These are phyloP conservation scores for Paraurostyla sp. DNA, from an alignment of 73 alveolate species.

Conservation along the genomic window DNA sequence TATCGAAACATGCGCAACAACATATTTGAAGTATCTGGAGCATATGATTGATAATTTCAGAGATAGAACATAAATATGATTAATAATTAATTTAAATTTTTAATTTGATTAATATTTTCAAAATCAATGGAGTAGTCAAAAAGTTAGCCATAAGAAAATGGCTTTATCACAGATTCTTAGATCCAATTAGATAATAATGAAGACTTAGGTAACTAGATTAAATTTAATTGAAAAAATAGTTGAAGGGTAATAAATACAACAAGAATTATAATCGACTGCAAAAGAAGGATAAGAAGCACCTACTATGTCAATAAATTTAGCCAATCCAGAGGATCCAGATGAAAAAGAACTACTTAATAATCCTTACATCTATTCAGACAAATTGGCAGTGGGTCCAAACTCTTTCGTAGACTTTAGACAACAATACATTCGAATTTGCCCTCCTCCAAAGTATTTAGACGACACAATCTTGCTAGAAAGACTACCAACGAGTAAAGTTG, in stretches of 20 bases:
- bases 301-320: not conserved
- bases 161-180: too few relatives aligned
- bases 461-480: not conserved
- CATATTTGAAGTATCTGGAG: not conserved
- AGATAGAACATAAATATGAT: constrained; percentile 4
- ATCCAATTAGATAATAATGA: too few relatives aligned
- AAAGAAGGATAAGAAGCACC: not conserved
- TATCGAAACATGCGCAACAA: constrained; percentile 22
- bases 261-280: not conserved
- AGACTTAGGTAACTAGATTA: too few relatives aligned
- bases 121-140: not conserved
- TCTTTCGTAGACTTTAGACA: constrained; percentile 53
- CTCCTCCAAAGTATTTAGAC: constrained; percentile 66
- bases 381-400: not conserved
- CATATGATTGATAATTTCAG: not conserved
- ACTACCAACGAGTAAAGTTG: constrained; percentile 58
- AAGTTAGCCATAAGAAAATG: too few relatives aligned
- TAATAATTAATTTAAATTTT: not conserved
- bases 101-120: not conserved
- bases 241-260: not conserved
- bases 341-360: not conserved
- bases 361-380: not conserved
- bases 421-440: constrained; percentile 16
- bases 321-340: not conserved
- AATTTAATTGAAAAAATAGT: too few relatives aligned